Evolutionary conservation across 2,329 filamentous ascomycete genomes (phyloP), one percentile per base, ranked within the genome.

Genomic region (Penicillium thymicola): DNA sequence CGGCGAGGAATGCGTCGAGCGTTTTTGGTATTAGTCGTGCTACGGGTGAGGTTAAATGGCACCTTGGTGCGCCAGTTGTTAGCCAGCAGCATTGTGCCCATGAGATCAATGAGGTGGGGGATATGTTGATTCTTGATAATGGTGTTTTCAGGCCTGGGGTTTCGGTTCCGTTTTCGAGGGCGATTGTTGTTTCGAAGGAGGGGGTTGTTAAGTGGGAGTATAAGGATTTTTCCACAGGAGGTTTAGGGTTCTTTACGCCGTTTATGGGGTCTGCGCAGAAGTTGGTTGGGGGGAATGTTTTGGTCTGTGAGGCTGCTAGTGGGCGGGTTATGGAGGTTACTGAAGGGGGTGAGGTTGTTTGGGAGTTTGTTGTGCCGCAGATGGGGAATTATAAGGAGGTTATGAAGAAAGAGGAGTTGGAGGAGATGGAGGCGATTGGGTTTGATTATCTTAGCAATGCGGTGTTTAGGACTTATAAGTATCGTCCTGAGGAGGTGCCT

Each of bases 251-350:
- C 61, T 79, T 78, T 64, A 78, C 74, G 0, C 76, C 77, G 0
- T 79, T 79, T 51, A 79, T 80, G 77, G 78, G 78, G 21, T 73
- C 73, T 47, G 77, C 77, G 8, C 77, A 79, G 61, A 64, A 73
- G 14, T 59, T 79, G 16, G 41, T 37, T 10, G 76, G 75, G 49
- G 76, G 76, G 9, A 79, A 79, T 58, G 76, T 76, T 0, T 51
- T 79, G 50, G 57, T 79, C 6, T 77, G 72, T 23, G 77, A 80
- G 62, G 74, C 72, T 38, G 76, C 72, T 1, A 74, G n/a, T 32
- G 30, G 30, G 4, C 30, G 30, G 30, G 66, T 79, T 4, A 75
- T 79, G 49, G 77, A 79, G 57, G 76, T 79, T 34, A 78, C 75
- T 0, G 58, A 53, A 23, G 69, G 70, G n/a, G 75, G 75, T 0